Conservation (phyloP, 768 basidiomycete species). For the Rickenella mellea region DNA sequence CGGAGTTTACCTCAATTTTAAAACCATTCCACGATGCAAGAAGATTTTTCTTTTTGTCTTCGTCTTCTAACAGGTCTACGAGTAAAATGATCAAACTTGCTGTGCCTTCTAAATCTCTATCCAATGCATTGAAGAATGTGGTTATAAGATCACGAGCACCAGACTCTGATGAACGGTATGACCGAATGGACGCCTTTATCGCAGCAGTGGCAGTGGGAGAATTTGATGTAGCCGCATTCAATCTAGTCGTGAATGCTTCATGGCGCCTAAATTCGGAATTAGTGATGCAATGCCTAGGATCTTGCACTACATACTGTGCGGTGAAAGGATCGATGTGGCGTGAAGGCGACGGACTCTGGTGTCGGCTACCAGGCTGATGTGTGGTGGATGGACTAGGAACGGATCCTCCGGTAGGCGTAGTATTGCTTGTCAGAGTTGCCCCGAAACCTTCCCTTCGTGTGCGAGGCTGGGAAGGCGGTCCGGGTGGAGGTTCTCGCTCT, state of each 20-base stretch:
- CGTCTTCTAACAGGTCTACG: constrained; percentile 73
- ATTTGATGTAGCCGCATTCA: constrained; percentile 50
- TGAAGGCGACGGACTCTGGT: constrained; percentile 22
- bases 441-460: constrained; percentile 55
- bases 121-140: constrained; percentile 77
- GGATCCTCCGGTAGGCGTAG: constrained; percentile 10
- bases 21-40: constrained; percentile 77
- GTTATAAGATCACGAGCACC: constrained; percentile 79
- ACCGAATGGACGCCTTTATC: constrained; percentile 66
- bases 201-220: constrained; percentile 49
- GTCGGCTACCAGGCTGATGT: constrained; percentile 14
- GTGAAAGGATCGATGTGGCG: constrained; percentile 43
- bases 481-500: constrained; percentile 39
- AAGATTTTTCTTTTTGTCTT: constrained; percentile 74
- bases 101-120: constrained; percentile 60
- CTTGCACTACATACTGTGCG: constrained; percentile 36
- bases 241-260: constrained; percentile 49
- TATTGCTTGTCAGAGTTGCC: constrained; percentile 40
- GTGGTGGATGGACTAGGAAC: constrained; percentile 13
- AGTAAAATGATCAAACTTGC: constrained; percentile 63
- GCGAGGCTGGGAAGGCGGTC: constrained; percentile 11
- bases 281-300: background rate
- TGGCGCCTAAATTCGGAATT: constrained; percentile 42
- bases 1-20: constrained; percentile 56
- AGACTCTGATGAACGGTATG: constrained; percentile 69